A percentile compares a stretch with the other conserved stretches of the same genome.
Evolutionary conservation across 2,329 filamentous ascomycete species (phyloP).

Genomic region (Trichoderma citrinoviride): DNA sequence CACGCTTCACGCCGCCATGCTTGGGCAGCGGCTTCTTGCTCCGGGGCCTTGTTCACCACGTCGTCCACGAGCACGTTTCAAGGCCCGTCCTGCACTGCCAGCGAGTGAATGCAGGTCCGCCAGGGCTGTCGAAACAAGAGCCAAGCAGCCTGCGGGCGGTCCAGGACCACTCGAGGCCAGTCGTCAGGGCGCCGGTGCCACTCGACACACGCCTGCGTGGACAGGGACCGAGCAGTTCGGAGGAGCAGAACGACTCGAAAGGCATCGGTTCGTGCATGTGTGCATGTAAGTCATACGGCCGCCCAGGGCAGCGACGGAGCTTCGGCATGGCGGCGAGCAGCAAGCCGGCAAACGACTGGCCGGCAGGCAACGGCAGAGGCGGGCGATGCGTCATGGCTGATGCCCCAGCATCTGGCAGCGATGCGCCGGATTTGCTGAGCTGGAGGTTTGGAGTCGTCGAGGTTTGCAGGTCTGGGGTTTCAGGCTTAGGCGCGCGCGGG

Average conservation of each 20-base stretch:
- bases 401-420: neutral
- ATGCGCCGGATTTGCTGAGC: neutral
- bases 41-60: neutral
- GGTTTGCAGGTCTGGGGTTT: conserved; percentile 27
- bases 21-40: neutral
- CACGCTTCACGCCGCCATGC: neutral
- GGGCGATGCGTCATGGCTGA: conserved; percentile 1
- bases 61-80: conserved; percentile 12
- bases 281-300: neutral
- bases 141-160: neutral
- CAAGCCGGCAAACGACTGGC: conserved; percentile 15
- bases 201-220: conserved; percentile 19
- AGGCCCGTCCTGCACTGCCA: neutral
- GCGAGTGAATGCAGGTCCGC: conserved; percentile 14
- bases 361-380: neutral
- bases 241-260: neutral
- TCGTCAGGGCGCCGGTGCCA: conserved; percentile 22
- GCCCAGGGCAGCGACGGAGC: neutral
- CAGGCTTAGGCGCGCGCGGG: conserved; percentile 30
- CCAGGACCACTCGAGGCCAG: conserved; percentile 21
- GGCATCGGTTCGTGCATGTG: neutral
- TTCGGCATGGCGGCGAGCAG: neutral
- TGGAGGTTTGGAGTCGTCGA: neutral
- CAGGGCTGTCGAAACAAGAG: conserved; percentile 15
- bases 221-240: neutral